A percentile compares a stretch with the other conserved stretches of the same genome.
Evolutionary conservation across 768 basidiomycete species (phyloP).

Genomic region (Rhodotorula toruloides): DNA sequence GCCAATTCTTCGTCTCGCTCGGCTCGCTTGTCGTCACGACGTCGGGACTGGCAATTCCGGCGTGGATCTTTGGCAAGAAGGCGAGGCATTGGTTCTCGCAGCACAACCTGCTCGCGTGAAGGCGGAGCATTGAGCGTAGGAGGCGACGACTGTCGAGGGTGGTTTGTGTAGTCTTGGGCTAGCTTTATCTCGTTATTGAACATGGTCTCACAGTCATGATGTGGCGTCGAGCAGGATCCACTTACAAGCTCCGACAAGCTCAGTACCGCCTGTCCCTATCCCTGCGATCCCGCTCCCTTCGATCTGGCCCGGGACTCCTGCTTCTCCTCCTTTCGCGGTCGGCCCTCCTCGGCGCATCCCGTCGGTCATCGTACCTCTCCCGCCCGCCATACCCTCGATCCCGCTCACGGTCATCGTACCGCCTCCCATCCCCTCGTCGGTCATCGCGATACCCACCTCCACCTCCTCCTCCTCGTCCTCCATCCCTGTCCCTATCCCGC

Average conservation of each 20-base stretch:
- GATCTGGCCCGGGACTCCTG: too few species aligned
- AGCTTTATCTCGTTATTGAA: too few species aligned
- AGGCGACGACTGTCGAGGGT: too few species aligned
- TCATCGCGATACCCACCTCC: background rate
- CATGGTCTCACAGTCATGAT: too few species aligned
- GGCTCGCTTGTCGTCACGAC: slow-evolving; percentile 6
- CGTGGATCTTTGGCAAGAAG: background rate
- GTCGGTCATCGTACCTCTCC: background rate
- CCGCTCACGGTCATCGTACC: background rate
- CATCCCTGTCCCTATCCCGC: background rate
- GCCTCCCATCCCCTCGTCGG: background rate
- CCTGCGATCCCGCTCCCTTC: background rate
- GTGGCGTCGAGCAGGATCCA: too few species aligned
- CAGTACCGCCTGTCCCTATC: background rate
- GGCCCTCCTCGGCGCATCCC: slow-evolving; percentile 1
- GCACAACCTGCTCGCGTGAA: background rate
- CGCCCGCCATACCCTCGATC: too few species aligned
- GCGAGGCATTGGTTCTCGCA: background rate
- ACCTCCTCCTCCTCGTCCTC: background rate
- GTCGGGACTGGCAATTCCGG: background rate
- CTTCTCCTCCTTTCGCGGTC: background rate
- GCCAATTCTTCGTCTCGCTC: slow-evolving; percentile 7
- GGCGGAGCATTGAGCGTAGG: too few species aligned
- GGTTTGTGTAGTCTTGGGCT: too few species aligned
- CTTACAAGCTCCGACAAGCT: too few species aligned